These are phyloP conservation scores for Mucor plumbeus DNA, from an alignment of 371 early-diverging fungal genomes.

Conservation along the genomic window DNA sequence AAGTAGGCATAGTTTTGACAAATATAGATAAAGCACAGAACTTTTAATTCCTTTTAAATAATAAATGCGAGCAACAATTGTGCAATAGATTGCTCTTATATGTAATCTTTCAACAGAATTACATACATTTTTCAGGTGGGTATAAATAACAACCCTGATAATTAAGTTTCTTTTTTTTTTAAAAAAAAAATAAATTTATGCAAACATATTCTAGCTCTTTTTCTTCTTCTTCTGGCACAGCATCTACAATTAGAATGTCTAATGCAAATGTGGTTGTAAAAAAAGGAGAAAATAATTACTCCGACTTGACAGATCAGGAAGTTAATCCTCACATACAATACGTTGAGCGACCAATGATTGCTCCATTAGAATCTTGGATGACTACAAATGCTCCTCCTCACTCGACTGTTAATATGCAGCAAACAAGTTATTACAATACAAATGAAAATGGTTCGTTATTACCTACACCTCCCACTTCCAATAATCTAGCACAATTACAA, in stretches of 20 bases:
- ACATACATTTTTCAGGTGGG: background rate
- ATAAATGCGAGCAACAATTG: too few relatives aligned
- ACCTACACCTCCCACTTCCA: background rate
- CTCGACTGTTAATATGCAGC: background rate
- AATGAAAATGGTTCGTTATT: constrained; percentile 7
- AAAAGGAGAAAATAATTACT: background rate
- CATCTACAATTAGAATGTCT: background rate
- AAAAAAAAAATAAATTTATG: constrained; percentile 5
- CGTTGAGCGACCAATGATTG: constrained; percentile 5
- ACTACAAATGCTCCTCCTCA: background rate
- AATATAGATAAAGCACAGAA: too few relatives aligned
- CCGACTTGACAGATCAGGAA: constrained; percentile 13
- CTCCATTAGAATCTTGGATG: constrained; percentile 2
- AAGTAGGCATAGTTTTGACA: too few relatives aligned
- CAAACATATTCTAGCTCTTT: background rate
- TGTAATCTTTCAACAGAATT: too few relatives aligned
- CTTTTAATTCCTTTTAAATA: too few relatives aligned
- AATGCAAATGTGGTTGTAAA: constrained; percentile 5
- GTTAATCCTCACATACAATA: background rate
- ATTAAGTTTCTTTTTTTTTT: background rate
- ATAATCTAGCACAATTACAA: background rate
- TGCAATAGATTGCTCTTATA: too few relatives aligned
- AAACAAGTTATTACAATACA: background rate
- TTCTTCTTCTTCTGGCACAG: background rate
- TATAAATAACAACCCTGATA: background rate